Conservation (phyloP, 1,284 basidiomycete species). For the Sanghuangporus weigelae region DNA sequence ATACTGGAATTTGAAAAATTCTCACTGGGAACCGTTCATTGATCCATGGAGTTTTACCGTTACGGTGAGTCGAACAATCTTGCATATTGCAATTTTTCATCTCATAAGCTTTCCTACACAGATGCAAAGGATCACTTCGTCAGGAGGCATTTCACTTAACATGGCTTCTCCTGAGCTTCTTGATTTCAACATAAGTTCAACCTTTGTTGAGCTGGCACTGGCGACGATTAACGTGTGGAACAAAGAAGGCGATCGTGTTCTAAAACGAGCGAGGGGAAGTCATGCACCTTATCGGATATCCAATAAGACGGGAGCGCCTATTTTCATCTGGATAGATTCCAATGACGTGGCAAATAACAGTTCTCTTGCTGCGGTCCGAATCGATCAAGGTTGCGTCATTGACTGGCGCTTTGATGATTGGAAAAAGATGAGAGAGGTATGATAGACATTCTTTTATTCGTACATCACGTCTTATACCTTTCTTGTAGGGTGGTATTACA, state of each 20-base stretch:
- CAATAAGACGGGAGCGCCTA: constrained; percentile 84
- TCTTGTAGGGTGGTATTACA: constrained; percentile 68
- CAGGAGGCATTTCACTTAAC: constrained; percentile 53
- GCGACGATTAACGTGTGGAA: constrained; percentile 72
- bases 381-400: constrained; percentile 70
- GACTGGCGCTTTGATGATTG: constrained; percentile 99
- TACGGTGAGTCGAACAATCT: constrained; percentile 43
- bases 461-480: not conserved
- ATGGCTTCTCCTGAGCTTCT: constrained; percentile 80
- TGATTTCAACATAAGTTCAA: constrained; percentile 89
- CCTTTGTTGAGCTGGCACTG: constrained; percentile 84
- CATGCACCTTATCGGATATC: constrained; percentile 92
- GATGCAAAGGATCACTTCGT: constrained; percentile 46
- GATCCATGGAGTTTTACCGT: constrained; percentile 94
- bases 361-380: constrained; percentile 45
- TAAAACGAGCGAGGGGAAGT: constrained; percentile 74
- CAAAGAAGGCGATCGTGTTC: constrained; percentile 66
- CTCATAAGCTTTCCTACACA: constrained; percentile 29
- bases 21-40: constrained; percentile 99
- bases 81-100: constrained; percentile 7
- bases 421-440: constrained; percentile 89
- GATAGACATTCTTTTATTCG: constrained; percentile 14
- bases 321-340: constrained; percentile 79
- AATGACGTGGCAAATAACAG: constrained; percentile 46
- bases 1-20: constrained; percentile 97